A percentile compares a stretch with the other conserved stretches of the same genome.
Conservation (phyloP, 169 alveolate species). For the Pseudocohnilembus persalinus region DNA sequence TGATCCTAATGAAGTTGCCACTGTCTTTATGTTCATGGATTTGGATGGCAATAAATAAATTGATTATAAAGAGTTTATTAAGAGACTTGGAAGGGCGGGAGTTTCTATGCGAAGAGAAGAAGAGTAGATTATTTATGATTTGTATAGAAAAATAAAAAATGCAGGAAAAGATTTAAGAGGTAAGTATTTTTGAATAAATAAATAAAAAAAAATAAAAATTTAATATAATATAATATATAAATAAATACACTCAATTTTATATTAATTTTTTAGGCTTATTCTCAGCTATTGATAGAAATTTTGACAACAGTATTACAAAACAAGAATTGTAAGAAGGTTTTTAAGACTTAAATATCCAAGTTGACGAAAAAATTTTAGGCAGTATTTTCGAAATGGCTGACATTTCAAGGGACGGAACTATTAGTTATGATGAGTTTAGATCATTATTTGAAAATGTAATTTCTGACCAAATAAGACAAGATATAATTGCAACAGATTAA, state of each 20-base stretch:
- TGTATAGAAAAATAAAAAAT: slow-evolving; percentile 27
- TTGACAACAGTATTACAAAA: slow-evolving; percentile 27
- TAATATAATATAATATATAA: too few species aligned
- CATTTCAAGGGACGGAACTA: slow-evolving; percentile 38
- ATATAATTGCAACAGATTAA: not conserved
- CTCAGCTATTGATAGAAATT: slow-evolving; percentile 36
- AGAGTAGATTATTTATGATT: slow-evolving; percentile 28
- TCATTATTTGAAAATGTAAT: slow-evolving; percentile 39
- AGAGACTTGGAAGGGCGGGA: slow-evolving; percentile 39
- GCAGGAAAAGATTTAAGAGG: slow-evolving; percentile 31
- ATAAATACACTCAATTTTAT: too few species aligned
- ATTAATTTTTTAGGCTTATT: too few species aligned
- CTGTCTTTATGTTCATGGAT: slow-evolving; percentile 36
- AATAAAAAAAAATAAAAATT: too few species aligned
- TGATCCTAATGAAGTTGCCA: slow-evolving; percentile 20
- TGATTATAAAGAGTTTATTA: slow-evolving; percentile 34
- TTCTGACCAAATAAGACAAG: slow-evolving; percentile 20
- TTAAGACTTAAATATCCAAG: not conserved
- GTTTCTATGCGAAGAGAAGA: slow-evolving; percentile 33
- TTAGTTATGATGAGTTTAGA: slow-evolving; percentile 32
- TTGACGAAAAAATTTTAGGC: slow-evolving; percentile 22
- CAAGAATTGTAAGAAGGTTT: slow-evolving; percentile 26
- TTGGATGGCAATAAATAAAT: slow-evolving; percentile 42
- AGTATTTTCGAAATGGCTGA: slow-evolving; percentile 41
- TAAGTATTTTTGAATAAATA: too few species aligned